Conservation (phyloP, 176 grass and related monocot genomes). For the Triticum timopheevii region DNA sequence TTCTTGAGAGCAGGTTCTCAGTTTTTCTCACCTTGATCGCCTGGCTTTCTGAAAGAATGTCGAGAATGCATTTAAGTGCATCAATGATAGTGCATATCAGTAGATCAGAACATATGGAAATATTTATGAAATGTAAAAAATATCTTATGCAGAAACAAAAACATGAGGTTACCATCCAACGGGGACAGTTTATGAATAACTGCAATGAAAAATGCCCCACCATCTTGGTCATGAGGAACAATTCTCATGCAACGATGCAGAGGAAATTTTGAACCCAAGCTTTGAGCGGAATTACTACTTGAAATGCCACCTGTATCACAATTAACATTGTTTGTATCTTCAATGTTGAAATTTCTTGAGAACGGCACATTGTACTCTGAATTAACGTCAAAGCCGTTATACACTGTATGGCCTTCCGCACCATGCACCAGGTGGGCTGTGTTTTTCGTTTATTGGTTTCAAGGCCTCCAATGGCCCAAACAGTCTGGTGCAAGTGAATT, state of each 20-base stretch:
- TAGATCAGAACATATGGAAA: conserved; percentile 13
- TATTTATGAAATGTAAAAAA: conserved; percentile 13
- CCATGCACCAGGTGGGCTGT: too few species aligned
- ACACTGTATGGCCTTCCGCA: not conserved
- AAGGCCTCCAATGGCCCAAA: too few species aligned
- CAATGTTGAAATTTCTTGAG: conserved; percentile 17
- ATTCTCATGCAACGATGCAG: conserved; percentile 85
- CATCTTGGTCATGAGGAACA: conserved; percentile 91
- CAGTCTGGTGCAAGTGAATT: too few species aligned
- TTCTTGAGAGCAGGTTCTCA: conserved; percentile 5
- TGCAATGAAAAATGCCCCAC: conserved; percentile 91
- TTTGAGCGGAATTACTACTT: not conserved
- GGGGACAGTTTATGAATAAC: conserved; percentile 76
- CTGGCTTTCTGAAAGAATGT: conserved; percentile 43
- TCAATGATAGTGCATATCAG: not conserved
- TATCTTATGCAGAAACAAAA: not conserved
- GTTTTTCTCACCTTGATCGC: conserved; percentile 29
- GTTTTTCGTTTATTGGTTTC: too few species aligned
- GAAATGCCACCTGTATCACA: conserved; percentile 26
- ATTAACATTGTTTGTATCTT: conserved; percentile 24
- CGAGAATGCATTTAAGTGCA: not conserved
- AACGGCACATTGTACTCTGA: not conserved
- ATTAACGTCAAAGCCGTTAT: conserved; percentile 19
- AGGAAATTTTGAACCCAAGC: conserved; percentile 54
- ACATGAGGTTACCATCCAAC: conserved; percentile 51